Evolutionary conservation across 2,329 filamentous ascomycete species (phyloP).

Genomic region (Aspergillus transmontanensis): DNA sequence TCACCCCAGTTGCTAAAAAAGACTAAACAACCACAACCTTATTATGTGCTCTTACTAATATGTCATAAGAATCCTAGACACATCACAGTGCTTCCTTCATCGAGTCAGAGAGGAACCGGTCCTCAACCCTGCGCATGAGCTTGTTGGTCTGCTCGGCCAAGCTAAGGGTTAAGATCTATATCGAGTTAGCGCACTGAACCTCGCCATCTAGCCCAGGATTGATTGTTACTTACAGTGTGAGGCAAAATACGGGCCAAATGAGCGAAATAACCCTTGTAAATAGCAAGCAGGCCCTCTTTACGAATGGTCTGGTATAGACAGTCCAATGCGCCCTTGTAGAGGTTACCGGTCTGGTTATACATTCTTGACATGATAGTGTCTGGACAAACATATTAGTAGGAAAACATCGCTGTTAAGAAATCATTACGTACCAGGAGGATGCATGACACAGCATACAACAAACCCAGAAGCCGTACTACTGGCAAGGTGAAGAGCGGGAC

Average conservation of each 20-base stretch:
- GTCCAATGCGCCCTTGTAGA: slow-evolving; percentile 93
- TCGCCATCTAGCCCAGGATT: neutral
- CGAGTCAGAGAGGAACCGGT: slow-evolving; percentile 53
- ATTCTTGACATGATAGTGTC: slow-evolving; percentile 98
- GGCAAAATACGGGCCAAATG: slow-evolving; percentile 92
- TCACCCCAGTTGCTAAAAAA: neutral
- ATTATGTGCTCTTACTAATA: neutral
- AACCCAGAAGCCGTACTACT: slow-evolving; percentile 91
- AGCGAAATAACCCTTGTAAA: slow-evolving; percentile 97
- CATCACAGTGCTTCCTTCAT: slow-evolving; percentile 51
- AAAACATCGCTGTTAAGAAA: neutral
- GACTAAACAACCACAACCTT: neutral
- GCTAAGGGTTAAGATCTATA: slow-evolving; percentile 79
- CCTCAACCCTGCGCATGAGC: slow-evolving; percentile 78
- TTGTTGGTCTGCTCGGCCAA: slow-evolving; percentile 98
- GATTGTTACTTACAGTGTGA: slow-evolving; percentile 66
- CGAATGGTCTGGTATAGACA: slow-evolving; percentile 87
- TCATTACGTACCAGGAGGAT: slow-evolving; percentile 73
- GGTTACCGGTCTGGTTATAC: slow-evolving; percentile 97
- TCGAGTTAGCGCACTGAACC: slow-evolving; percentile 22
- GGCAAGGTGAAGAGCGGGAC: slow-evolving; percentile 81
- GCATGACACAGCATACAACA: slow-evolving; percentile 97
- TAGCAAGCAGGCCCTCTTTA: slow-evolving; percentile 86
- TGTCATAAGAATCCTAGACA: neutral
- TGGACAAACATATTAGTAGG: slow-evolving; percentile 28